Base-by-base conservation (phyloP, 768 basidiomycete species). In the Nidula microcarpa region DNA sequence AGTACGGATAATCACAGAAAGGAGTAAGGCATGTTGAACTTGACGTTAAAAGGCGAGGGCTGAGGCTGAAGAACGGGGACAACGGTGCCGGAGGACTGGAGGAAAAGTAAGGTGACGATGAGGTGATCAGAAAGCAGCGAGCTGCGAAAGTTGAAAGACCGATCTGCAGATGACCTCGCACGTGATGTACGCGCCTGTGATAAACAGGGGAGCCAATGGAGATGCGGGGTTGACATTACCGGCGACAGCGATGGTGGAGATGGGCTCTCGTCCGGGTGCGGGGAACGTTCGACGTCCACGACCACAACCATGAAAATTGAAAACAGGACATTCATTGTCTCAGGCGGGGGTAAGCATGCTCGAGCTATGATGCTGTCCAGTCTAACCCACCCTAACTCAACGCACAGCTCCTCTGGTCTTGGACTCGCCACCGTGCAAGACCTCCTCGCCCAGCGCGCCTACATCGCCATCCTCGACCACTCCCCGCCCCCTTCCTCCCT, bases 271-370 rank as follows among this genome's bases (percentile, higher is more conserved):
- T 30, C 23, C 3, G 2, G 2, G 46, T 33, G 0, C 49, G 33
- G 18, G 5, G 32, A 17, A 34, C n/a, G 6, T 30, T 5, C 9
- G 11, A 17, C 49, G 13, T 14, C 35, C n/a, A 50, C 37, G 10
- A 53, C 45, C 33, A 53, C 51, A 17, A 56, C 9, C 16, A 82
- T 82, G 80, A 81, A 77, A 63, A 60, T 74, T n/a, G 70, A 68
- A 53, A 73, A 76, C 30, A 66, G 81, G 17, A 84, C 82, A 4
- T 81, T 82, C 59, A 68, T 84, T 41, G 68, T 83, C 9, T 83
- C 81, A 43, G 81, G 82, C 50, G 82, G n/a, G n/a, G 81, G 80
- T 82, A 56, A 59, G 74, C 62, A 16, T 4, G 33, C 10, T 13
- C 32, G 7, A 9, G 36, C 1, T 23, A 30, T 30, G 23, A 30